Evolutionary conservation across 179 eudicot species (phyloP).

Genomic region (Silene noctiflora): DNA sequence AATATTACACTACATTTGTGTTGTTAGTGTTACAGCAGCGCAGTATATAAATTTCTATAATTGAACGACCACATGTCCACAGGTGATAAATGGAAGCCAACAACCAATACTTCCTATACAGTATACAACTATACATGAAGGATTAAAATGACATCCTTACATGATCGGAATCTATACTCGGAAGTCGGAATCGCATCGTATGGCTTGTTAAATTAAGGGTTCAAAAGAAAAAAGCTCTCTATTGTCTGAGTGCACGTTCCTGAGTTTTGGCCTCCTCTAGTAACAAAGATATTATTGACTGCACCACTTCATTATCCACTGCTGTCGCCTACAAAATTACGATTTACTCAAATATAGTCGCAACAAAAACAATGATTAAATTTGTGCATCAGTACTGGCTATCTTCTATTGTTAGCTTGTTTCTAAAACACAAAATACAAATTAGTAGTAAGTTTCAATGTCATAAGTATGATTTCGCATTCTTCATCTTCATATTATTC

Average conservation of each 20-base stretch:
- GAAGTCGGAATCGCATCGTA: neutral
- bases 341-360: neutral
- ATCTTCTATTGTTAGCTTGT: neutral
- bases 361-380: neutral
- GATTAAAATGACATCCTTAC: neutral
- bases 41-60: neutral
- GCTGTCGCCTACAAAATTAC: conserved; percentile 40
- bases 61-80: neutral
- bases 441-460: neutral
- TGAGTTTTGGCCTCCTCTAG: conserved; percentile 73
- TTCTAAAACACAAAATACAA: too few relatives aligned
- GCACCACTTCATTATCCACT: conserved; percentile 66
- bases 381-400: neutral
- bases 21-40: neutral
- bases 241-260: conserved; percentile 19
- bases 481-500: neutral
- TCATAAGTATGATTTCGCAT: neutral
- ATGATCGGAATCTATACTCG: neutral
- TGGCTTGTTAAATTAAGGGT: neutral
- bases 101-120: too few relatives aligned
- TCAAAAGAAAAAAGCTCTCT: neutral
- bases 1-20: too few relatives aligned
- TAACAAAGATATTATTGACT: conserved; percentile 73
- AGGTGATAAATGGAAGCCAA: neutral
- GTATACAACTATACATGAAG: neutral